Percentiles rank a stretch among this genome's conserved stretches.
Conservation (phyloP, 164 flowering plant species). For the Aristolochia fimbriata region DNA sequence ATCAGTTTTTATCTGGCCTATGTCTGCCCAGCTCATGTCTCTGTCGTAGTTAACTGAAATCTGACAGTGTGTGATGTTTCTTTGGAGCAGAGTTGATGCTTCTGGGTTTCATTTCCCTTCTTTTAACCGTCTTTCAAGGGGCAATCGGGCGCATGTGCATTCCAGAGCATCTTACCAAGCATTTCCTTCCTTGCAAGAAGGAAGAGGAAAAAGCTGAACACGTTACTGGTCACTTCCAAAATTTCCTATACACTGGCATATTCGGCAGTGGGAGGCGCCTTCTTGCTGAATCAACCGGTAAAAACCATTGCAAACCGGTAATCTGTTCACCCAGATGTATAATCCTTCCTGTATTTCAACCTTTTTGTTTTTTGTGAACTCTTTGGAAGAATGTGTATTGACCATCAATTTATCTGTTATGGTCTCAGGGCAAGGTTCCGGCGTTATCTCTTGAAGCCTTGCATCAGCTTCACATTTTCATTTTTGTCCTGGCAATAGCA, state of each 20-base stretch:
- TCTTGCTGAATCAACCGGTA: conserved; percentile 19
- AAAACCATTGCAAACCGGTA: conserved; percentile 23
- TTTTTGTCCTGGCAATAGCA: conserved; percentile 74
- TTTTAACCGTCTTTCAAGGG: conserved; percentile 46
- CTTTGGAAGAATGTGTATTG: no score
- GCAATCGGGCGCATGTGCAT: conserved; percentile 44
- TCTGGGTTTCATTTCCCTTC: conserved; percentile 73
- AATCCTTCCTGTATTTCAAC: no score
- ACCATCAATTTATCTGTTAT: not conserved
- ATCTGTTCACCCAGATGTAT: no score
- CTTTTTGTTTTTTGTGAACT: no score
- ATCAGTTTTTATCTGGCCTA: not conserved
- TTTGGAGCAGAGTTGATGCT: conserved; percentile 68
- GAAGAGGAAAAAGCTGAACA: not conserved
- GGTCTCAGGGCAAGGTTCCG: conserved; percentile 61
- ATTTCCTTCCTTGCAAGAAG: conserved; percentile 52
- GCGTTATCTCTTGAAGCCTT: conserved; percentile 59
- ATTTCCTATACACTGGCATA: not conserved
- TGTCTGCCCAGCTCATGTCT: no score
- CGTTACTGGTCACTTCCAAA: conserved; percentile 3
- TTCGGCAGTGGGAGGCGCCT: conserved; percentile 12
- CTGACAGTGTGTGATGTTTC: not conserved
- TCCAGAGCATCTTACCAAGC: conserved; percentile 15
- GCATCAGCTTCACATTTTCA: conserved; percentile 83
- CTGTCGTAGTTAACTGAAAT: no score